phyloP scores from a whole-genome alignment of 306 rosid species.

The Vigna nakashimae region DNA sequence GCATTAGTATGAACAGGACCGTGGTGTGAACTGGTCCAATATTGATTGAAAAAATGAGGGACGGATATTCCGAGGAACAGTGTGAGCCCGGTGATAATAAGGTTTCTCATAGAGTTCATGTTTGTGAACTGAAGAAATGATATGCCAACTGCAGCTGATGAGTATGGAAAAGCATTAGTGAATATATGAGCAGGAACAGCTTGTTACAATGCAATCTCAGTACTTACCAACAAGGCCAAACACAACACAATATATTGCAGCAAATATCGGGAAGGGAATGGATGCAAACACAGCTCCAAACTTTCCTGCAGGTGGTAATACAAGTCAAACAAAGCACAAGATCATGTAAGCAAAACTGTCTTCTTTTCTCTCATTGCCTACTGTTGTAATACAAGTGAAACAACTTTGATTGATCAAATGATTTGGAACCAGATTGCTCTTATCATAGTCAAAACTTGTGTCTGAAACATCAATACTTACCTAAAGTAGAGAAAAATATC shows the following conservation, averaged over 20 bases:
- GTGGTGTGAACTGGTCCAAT: constrained; percentile 59
- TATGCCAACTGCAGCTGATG: constrained; percentile 80
- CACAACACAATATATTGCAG: constrained; percentile 75
- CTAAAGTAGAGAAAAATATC: constrained; percentile 89
- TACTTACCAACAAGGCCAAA: constrained; percentile 81
- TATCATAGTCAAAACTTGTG: background rate
- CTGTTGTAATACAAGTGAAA: background rate
- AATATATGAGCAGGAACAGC: constrained; percentile 4
- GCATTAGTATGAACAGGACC: constrained; percentile 80
- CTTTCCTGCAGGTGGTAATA: constrained; percentile 59
- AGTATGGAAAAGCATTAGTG: constrained; percentile 32
- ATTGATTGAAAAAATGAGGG: constrained; percentile 74
- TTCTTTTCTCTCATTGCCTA: too few relatives aligned
- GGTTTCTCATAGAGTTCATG: constrained; percentile 92
- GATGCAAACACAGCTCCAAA: constrained; percentile 95
- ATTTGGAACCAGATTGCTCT: constrained; percentile 11
- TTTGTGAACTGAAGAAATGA: constrained; percentile 91
- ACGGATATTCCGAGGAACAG: constrained; percentile 80
- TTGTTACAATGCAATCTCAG: background rate
- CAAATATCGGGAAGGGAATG: constrained; percentile 77
- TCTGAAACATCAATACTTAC: constrained; percentile 48
- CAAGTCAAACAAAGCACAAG: background rate
- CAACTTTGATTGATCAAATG: background rate
- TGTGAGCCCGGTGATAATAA: constrained; percentile 75
- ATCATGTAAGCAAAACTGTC: too few relatives aligned